Base-by-base conservation (phyloP, 805 yeast genomes). In the Metschnikowia reukaufii region DNA sequence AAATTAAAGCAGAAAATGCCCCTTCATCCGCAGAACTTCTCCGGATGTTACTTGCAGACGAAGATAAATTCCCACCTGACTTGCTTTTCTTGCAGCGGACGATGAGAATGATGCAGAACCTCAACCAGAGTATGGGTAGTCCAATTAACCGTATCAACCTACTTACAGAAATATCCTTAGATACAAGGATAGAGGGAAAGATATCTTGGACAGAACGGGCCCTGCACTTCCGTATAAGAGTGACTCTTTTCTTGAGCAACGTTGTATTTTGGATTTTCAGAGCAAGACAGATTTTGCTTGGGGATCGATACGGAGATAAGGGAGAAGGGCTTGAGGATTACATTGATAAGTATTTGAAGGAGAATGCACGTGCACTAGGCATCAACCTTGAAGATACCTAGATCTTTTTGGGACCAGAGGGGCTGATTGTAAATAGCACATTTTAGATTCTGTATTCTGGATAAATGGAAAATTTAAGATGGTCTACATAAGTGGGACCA, bases 101-200 rank as follows among this genome's bases (percentile, higher is more conserved):
- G 9, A 83, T 85, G 85, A 70, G 91, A 49, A 85, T 86, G 70
- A 76, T 87, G 42, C 92, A 86, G 60, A 82, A 82, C 19, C 64
- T 84, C 52, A 86, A 87, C 61, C 81, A 79, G 53, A 68, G 67
- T 30, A 79, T 78, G 60, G 88, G 84, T 4, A 78, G 88, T 13
- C 92, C 91, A 0, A 84, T 85, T n/a, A 86, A 86, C 61, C 72
- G 94, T 47, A 66, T 86, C 54, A 82, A 81, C 48, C 59, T 83
- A 23, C 68, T 86, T 44, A 86, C 87, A 0, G 64, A 69, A 13
- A 82, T 79, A 55, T 88, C 88, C 27, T 59, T 73, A 15, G 54
- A 57, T 13, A 8, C 37, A 4, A 12, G n/a, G 32, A 32, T 31
- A 25, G 6, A n/a, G 17, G 25, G 38, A 3, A 6, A 21, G 20